Conservation (phyloP, 2,329 filamentous ascomycete genomes). For the Tolypocladium capitatum region DNA sequence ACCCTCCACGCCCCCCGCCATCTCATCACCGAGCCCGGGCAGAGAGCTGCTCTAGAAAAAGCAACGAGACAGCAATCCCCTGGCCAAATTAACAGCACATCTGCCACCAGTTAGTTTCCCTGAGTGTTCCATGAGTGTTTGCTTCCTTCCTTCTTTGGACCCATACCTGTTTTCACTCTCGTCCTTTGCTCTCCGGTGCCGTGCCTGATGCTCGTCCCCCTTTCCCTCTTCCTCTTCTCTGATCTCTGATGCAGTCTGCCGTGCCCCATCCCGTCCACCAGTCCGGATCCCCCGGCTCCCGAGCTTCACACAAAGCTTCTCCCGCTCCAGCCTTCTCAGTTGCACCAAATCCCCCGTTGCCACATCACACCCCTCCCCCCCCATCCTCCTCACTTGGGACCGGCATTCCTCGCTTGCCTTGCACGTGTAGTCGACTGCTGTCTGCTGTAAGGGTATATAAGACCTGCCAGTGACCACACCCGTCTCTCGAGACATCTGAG, state of each 20-base stretch:
- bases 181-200: neutral
- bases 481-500: constrained; percentile 3
- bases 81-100: neutral
- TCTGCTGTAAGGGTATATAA: constrained; percentile 5
- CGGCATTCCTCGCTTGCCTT: constrained; percentile 5
- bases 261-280: neutral
- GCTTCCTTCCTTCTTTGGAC: neutral
- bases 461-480: constrained; percentile 1
- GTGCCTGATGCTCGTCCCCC: neutral
- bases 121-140: neutral
- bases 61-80: constrained; percentile 1
- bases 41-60: constrained; percentile 3
- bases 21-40: neutral
- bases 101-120: neutral
- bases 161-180: neutral
- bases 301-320: neutral
- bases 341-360: constrained; percentile 4
- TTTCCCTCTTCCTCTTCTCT: neutral
- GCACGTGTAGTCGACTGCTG: neutral
- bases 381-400: neutral
- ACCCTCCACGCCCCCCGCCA: neutral
- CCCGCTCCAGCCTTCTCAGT: constrained; percentile 2
- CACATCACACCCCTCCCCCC: constrained; percentile 4
- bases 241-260: constrained; percentile 3
- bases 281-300: neutral